Percentiles rank a stretch among this genome's conserved stretches.
Conservation (phyloP, 2,329 filamentous ascomycete genomes). For the Fusarium sp. region DNA sequence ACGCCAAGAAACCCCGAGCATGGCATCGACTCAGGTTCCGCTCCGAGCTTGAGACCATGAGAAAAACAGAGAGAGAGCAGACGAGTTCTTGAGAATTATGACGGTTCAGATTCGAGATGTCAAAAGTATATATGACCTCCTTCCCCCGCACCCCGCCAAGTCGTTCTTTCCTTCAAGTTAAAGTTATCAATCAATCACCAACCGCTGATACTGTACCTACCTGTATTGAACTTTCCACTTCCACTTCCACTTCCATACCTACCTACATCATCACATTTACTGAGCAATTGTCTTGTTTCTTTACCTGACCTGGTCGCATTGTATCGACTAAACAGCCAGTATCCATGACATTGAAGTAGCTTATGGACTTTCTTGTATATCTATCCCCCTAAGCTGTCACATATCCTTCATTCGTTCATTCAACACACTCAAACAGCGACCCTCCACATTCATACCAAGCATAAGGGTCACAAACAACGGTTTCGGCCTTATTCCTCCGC, state of each 20-base stretch:
- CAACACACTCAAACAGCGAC: neutral
- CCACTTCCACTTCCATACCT: neutral
- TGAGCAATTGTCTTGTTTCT: neutral
- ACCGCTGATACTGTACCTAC: neutral
- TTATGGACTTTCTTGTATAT: conserved; percentile 10
- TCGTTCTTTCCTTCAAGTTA: conserved; percentile 11
- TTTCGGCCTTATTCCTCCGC: neutral
- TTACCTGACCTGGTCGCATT: neutral
- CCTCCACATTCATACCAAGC: neutral
- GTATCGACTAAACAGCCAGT: neutral
- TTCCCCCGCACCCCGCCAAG: conserved; percentile 38
- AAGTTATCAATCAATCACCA: conserved; percentile 20
- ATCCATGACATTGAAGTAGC: conserved; percentile 37
- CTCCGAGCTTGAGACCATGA: conserved; percentile 13
- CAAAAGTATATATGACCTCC: conserved; percentile 41
- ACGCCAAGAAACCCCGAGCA: conserved; percentile 35
- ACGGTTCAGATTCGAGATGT: conserved; percentile 24
- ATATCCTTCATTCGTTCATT: conserved; percentile 3
- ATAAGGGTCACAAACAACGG: conserved; percentile 19
- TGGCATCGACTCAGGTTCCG: conserved; percentile 37
- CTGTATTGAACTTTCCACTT: neutral
- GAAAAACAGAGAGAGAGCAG: neutral
- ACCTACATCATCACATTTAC: neutral
- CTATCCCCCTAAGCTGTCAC: neutral
- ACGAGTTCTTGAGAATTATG: conserved; percentile 12